A percentile compares a stretch with the other conserved stretches of the same genome.
Evolutionary conservation across 768 basidiomycete species (phyloP).

Genomic region (Filobasidium wieringae): DNA sequence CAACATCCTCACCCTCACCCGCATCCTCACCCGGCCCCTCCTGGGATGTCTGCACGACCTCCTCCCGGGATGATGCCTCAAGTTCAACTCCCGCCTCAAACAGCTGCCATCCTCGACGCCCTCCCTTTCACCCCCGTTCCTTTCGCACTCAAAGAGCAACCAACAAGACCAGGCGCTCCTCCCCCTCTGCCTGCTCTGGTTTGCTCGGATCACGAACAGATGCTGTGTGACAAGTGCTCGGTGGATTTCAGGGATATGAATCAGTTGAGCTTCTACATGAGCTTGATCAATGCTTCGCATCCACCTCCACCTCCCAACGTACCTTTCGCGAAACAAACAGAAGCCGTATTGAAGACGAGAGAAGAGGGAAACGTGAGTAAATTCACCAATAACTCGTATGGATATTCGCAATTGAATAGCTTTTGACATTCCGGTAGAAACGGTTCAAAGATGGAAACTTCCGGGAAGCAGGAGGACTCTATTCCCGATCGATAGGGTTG

Average conservation of each 20-base stretch:
- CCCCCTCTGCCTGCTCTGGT: conserved; percentile 42
- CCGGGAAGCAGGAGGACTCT: conserved; percentile 60
- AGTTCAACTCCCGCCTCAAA: conserved; percentile 7
- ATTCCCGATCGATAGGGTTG: conserved; percentile 63
- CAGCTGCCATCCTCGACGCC: conserved; percentile 14
- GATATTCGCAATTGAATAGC: neutral
- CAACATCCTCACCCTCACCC: neutral
- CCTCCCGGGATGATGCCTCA: conserved; percentile 15
- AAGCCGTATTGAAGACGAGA: conserved; percentile 64
- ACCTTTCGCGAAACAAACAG: conserved; percentile 55
- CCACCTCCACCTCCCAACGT: conserved; percentile 73
- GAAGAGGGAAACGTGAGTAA: conserved; percentile 84
- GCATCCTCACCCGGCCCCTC: conserved; percentile 6
- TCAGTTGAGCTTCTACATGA: conserved; percentile 57
- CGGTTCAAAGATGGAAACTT: conserved; percentile 66
- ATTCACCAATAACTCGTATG: neutral
- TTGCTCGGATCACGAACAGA: conserved; percentile 56
- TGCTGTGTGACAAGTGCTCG: conserved; percentile 62
- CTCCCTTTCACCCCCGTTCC: conserved; percentile 25
- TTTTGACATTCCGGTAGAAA: conserved; percentile 42
- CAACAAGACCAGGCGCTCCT: conserved; percentile 18
- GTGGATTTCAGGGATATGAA: conserved; percentile 66
- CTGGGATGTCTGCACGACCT: neutral
- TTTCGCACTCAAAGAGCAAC: conserved; percentile 17
- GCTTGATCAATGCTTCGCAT: conserved; percentile 41